Evolutionary conservation across 2,329 filamentous ascomycete species (phyloP), one percentile per base, ranked within the genome.

Genomic region (Gaeumannomyces sp.): DNA sequence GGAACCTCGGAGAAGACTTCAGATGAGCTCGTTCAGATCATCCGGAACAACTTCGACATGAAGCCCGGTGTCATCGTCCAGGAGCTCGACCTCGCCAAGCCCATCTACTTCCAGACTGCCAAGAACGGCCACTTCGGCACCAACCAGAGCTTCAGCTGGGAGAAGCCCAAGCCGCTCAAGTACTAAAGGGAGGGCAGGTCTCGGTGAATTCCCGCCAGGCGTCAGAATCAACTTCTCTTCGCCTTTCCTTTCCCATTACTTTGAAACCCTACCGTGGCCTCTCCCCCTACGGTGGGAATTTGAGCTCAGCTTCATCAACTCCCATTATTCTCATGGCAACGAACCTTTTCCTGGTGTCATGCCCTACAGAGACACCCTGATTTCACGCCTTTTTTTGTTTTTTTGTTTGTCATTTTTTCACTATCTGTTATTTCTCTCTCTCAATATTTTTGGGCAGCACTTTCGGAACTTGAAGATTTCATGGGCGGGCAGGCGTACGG

Each of bases 111-210:
- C 86, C 87, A 94, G 85, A 99, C 95, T 66, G 95, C 95, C 82
- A 97, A 97, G 91, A 98, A 98, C 83, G 95, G 95, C 74, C 95
- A 99, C 88, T 99, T 99, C 82, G 85, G 85, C 71, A 96, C 93
- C 81, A 95, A 97, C 91, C 95, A 97, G 87, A 84, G 80, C 80
- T 99, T 99, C 87, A 88, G 84, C 81, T 99, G 95, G 95, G 95
- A 99, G 89, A 87, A 98, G 88, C 94, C 95, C 76, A 97, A 97
- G 91, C 74, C 84, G 72, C 91, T 99, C 76, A 93, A 91, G 82
- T 90, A 92, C 81, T 98, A 97, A 87, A 78, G 73, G 71, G 68
- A 64, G 13, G 13, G 19, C 62, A 63, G 62, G 62, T 3, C 28
- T 16, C 25, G 28, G 27, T n/a, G 25, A 27, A 4, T 2, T 58